Conservation (phyloP, 352 stramenopile species). For the Phytophthora tentaculata region DNA sequence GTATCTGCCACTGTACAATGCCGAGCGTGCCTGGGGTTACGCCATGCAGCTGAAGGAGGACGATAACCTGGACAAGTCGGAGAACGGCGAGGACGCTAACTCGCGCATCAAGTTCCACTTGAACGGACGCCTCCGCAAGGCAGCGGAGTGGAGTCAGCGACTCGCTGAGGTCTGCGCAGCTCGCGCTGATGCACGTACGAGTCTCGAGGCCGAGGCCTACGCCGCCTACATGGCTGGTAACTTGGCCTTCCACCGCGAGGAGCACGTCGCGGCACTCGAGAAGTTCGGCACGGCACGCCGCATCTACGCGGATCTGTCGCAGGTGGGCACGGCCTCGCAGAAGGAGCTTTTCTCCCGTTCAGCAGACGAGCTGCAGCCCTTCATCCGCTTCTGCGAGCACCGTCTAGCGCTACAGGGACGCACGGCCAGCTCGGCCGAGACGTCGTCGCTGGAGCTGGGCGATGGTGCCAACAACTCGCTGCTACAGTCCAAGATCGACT, state of each 20-base stretch:
- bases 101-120: slow-evolving; percentile 91
- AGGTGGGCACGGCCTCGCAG: slow-evolving; percentile 83
- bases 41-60: slow-evolving; percentile 93
- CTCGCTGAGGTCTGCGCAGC: slow-evolving; percentile 79
- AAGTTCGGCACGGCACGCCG: slow-evolving; percentile 80
- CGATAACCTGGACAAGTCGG: slow-evolving; percentile 87
- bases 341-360: slow-evolving; percentile 79
- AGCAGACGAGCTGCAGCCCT: slow-evolving; percentile 80
- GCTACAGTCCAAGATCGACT: slow-evolving; percentile 86
- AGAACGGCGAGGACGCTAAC: slow-evolving; percentile 86
- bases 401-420: slow-evolving; percentile 69
- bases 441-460: slow-evolving; percentile 58
- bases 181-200: slow-evolving; percentile 86
- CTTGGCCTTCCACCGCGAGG: slow-evolving; percentile 88
- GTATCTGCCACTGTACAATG: slow-evolving; percentile 91
- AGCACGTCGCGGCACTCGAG: slow-evolving; percentile 82
- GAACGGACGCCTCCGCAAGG: slow-evolving; percentile 87
- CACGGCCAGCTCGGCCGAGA: slow-evolving; percentile 40
- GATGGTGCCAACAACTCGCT: slow-evolving; percentile 77
- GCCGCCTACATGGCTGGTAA: slow-evolving; percentile 90
- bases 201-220: slow-evolving; percentile 90
- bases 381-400: slow-evolving; percentile 89
- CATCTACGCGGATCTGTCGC: slow-evolving; percentile 86
- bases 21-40: slow-evolving; percentile 91
- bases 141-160: slow-evolving; percentile 85